Evolutionary conservation across 495 filamentous ascomycete species (phyloP).

Genomic region (Achaetomiella virescens): DNA sequence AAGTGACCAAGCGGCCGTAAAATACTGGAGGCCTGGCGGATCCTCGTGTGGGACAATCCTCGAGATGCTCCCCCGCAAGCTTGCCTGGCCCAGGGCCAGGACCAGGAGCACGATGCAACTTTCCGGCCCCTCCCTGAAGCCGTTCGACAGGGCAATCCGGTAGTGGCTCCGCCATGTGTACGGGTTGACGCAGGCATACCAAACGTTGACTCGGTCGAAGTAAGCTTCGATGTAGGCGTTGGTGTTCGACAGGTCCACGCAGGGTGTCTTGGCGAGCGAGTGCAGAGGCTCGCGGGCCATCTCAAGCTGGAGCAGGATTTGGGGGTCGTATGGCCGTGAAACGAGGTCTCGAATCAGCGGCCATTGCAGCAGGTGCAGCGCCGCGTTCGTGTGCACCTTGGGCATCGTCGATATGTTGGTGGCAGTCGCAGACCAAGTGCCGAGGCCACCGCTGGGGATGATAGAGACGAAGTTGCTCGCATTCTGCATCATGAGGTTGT

Average conservation of each 20-base stretch:
- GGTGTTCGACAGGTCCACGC: slow-evolving; percentile 69
- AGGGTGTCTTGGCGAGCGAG: slow-evolving; percentile 53
- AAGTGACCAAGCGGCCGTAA: slow-evolving; percentile 71
- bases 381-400: slow-evolving; percentile 72
- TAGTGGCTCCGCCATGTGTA: slow-evolving; percentile 77
- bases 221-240: slow-evolving; percentile 66
- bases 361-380: slow-evolving; percentile 72
- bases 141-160: slow-evolving; percentile 59
- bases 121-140: slow-evolving; percentile 69
- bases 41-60: slow-evolving; percentile 61
- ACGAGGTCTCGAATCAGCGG: slow-evolving; percentile 72
- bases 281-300: slow-evolving; percentile 69
- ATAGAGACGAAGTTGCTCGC: slow-evolving; percentile 47
- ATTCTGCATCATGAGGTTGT: slow-evolving; percentile 50
- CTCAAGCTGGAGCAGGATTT: slow-evolving; percentile 74
- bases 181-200: slow-evolving; percentile 81
- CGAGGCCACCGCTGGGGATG: slow-evolving; percentile 59
- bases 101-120: slow-evolving; percentile 80
- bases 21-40: slow-evolving; percentile 72
- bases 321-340: slow-evolving; percentile 67
- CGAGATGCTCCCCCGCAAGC: slow-evolving; percentile 65
- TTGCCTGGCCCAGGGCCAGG: slow-evolving; percentile 67
- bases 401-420: slow-evolving; percentile 76
- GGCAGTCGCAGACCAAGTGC: slow-evolving; percentile 59
- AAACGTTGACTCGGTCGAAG: slow-evolving; percentile 73